Conservation (phyloP, 2,329 filamentous ascomycete species). For the Botrytis fabae region DNA sequence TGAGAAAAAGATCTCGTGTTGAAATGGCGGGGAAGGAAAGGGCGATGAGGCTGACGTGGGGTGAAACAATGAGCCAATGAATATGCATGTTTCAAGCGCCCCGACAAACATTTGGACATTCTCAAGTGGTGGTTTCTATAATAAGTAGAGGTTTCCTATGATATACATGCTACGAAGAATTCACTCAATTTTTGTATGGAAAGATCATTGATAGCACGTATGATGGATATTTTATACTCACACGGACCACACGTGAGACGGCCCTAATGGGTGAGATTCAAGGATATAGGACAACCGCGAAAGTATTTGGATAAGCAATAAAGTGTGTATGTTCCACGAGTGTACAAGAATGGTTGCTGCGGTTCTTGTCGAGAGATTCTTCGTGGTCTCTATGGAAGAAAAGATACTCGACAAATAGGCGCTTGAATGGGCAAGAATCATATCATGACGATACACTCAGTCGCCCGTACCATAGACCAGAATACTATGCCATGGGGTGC, state of each 20-base stretch:
- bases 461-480: not conserved
- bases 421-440: not conserved
- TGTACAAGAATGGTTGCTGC: not conserved
- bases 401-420: not conserved
- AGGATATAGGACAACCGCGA: not conserved
- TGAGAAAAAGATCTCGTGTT: conserved; percentile 10
- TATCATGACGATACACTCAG: not conserved
- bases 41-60: conserved; percentile 20
- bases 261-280: conserved; percentile 2
- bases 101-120: conserved; percentile 15
- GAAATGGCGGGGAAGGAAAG: conserved; percentile 11
- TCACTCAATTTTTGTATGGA: not conserved
- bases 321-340: not conserved
- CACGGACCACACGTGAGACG: conserved; percentile 11
- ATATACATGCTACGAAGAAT: not conserved
- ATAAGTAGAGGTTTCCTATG: not conserved
- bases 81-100: conserved; percentile 15
- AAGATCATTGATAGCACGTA: not conserved
- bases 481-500: not conserved
- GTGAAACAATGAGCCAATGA: conserved; percentile 16
- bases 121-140: not conserved
- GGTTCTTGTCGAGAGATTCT: too few species aligned
- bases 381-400: not conserved
- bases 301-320: not conserved
- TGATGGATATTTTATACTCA: not conserved